A percentile compares a stretch with the other conserved stretches of the same genome.
Conservation (phyloP, 2,329 filamentous ascomycete species). For the Ramularia collo-cygni region DNA sequence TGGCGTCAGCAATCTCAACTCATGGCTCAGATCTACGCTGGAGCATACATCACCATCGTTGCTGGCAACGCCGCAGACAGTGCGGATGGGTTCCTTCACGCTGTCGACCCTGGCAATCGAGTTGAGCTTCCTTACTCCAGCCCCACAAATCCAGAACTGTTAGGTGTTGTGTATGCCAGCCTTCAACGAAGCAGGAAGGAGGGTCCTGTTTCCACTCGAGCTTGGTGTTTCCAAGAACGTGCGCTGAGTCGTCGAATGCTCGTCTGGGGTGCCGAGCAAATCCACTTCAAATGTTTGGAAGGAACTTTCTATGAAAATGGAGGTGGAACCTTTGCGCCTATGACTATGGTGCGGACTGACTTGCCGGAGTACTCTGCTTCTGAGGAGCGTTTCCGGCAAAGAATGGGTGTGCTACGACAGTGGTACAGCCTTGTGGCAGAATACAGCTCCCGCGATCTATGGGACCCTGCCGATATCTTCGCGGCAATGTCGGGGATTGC, state of each 20-base stretch:
- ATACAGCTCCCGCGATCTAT: slow-evolving; percentile 7
- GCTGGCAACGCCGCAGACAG: slow-evolving; percentile 1
- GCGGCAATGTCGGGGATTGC: slow-evolving; percentile 10
- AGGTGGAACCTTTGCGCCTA: too few relatives aligned
- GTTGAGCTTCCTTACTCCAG: slow-evolving; percentile 1
- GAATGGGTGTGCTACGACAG: slow-evolving; percentile 6
- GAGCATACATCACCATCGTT: slow-evolving; percentile 2
- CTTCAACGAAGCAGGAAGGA: background rate
- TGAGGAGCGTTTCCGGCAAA: background rate
- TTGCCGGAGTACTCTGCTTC: background rate
- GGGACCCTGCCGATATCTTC: slow-evolving; percentile 3
- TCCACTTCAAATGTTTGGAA: slow-evolving; percentile 11
- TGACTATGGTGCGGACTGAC: slow-evolving; percentile 4
- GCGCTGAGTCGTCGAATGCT: slow-evolving; percentile 3
- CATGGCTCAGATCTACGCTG: slow-evolving; percentile 6
- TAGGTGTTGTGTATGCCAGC: slow-evolving; percentile 2
- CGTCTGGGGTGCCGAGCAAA: slow-evolving; percentile 2
- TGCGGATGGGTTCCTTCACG: slow-evolving; percentile 1
- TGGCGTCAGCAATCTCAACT: slow-evolving; percentile 5
- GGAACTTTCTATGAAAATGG: too few relatives aligned
- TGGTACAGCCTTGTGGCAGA: slow-evolving; percentile 7
- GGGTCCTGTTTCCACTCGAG: slow-evolving; percentile 6
- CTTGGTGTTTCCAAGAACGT: slow-evolving; percentile 11
- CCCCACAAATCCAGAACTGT: background rate
- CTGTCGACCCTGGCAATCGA: too few relatives aligned